Evolutionary conservation across 371 early-diverging fungal species (phyloP).

Genomic region (Actinomortierella ambigua): DNA sequence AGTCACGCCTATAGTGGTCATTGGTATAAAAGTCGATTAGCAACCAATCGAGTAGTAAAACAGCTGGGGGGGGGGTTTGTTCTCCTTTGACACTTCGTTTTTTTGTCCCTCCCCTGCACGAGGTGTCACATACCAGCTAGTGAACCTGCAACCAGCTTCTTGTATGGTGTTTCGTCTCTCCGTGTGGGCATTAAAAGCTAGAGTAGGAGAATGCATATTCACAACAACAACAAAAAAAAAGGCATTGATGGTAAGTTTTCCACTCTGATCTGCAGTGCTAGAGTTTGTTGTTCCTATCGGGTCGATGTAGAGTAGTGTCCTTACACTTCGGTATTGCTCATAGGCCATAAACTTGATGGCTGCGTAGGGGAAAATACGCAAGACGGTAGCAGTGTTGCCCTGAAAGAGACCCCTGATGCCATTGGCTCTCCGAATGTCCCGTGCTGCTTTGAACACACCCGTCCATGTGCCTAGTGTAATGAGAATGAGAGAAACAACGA

Average conservation of each 20-base stretch:
- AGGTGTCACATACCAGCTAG: conserved; percentile 64
- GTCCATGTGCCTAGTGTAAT: conserved; percentile 71
- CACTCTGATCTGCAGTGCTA: too few relatives aligned
- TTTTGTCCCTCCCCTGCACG: neutral
- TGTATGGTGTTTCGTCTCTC: conserved; percentile 60
- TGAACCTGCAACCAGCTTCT: conserved; percentile 77
- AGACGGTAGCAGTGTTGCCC: conserved; percentile 92
- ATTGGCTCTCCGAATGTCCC: conserved; percentile 69
- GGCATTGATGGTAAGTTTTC: too few relatives aligned
- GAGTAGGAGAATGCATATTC: conserved; percentile 2
- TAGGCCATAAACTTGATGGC: conserved; percentile 96
- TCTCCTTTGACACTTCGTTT: neutral
- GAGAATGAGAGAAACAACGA: too few relatives aligned
- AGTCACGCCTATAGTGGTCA: conserved; percentile 71
- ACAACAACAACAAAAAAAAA: neutral
- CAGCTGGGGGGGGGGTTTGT: neutral
- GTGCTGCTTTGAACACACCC: conserved; percentile 84
- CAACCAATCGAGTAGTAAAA: neutral
- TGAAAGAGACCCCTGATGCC: conserved; percentile 90
- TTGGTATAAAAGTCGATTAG: conserved; percentile 1
- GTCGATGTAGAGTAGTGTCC: too few relatives aligned
- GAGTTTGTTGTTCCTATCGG: too few relatives aligned
- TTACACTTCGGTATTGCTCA: conserved; percentile 83
- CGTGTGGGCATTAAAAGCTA: conserved; percentile 74
- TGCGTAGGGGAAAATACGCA: conserved; percentile 95